Evolutionary conservation across 1,284 basidiomycete genomes (phyloP).

Genomic region (Pholiota adiposa): DNA sequence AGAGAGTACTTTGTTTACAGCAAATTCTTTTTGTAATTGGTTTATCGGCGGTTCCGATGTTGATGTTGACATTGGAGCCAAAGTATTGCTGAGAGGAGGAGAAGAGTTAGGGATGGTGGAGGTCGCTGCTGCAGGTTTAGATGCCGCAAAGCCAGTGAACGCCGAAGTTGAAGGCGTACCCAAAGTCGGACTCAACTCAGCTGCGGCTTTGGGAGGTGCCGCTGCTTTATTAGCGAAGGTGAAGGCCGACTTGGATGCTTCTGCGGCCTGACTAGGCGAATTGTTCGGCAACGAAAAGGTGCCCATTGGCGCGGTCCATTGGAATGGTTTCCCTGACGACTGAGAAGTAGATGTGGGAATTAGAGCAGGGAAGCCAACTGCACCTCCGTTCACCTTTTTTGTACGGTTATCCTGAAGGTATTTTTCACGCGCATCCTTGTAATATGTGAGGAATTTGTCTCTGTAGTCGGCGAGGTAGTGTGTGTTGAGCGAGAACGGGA

Average conservation of each 20-base stretch:
- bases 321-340: background rate
- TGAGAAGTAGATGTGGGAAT: background rate
- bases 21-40: slow-evolving; percentile 10
- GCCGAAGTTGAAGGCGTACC: too few relatives aligned
- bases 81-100: background rate
- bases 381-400: background rate
- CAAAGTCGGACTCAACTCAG: background rate
- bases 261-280: background rate
- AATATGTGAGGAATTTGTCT: slow-evolving; percentile 56
- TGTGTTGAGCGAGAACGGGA: slow-evolving; percentile 58
- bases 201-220: background rate
- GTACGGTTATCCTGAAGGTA: background rate
- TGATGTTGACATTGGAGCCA: background rate
- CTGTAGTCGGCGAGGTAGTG: slow-evolving; percentile 61
- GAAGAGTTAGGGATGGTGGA: too few relatives aligned
- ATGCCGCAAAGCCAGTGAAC: too few relatives aligned
- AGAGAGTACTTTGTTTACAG: slow-evolving; percentile 41
- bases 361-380: background rate
- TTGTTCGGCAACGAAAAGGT: background rate
- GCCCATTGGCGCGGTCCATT: background rate
- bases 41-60: background rate
- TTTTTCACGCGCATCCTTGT: slow-evolving; percentile 42
- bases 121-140: too few relatives aligned
- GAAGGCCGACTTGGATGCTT: too few relatives aligned
- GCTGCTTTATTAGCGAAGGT: background rate